phyloP scores from a whole-genome alignment of 106 monocot genomes.

The Phalaenopsis aphrodite region DNA sequence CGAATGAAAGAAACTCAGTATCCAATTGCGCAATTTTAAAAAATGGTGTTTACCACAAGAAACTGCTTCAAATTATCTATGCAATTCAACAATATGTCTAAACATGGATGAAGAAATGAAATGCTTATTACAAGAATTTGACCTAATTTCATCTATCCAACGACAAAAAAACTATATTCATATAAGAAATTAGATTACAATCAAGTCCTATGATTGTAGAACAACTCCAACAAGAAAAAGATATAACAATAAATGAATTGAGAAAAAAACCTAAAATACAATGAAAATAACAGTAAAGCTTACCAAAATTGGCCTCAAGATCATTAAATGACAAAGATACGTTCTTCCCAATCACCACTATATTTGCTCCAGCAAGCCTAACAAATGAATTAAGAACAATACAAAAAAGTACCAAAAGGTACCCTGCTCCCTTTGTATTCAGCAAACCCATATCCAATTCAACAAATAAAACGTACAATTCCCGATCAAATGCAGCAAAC shows the following conservation, averaged over 20 bases:
- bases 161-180: background rate
- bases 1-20: too few relatives aligned
- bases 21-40: too few relatives aligned
- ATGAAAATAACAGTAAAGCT: conserved; percentile 9
- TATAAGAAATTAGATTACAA: background rate
- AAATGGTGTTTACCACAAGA: background rate
- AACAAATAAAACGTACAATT: background rate
- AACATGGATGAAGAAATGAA: background rate
- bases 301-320: conserved; percentile 71
- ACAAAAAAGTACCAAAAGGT: conserved; percentile 10
- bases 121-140: background rate
- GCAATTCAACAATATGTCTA: background rate
- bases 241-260: background rate
- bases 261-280: background rate
- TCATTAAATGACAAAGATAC: conserved; percentile 57
- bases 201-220: background rate
- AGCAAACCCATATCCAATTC: conserved; percentile 9
- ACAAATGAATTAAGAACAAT: conserved; percentile 15
- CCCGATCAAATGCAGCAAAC: background rate
- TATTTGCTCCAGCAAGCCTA: conserved; percentile 31
- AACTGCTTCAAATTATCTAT: background rate
- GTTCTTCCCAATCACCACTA: conserved; percentile 72
- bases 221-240: background rate
- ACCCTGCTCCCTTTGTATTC: background rate
- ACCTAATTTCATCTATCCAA: background rate